A percentile compares a stretch with the other conserved stretches of the same genome.
phyloP scores from a whole-genome alignment of 73 alveolate species.

The Tetrahymena borealis region DNA sequence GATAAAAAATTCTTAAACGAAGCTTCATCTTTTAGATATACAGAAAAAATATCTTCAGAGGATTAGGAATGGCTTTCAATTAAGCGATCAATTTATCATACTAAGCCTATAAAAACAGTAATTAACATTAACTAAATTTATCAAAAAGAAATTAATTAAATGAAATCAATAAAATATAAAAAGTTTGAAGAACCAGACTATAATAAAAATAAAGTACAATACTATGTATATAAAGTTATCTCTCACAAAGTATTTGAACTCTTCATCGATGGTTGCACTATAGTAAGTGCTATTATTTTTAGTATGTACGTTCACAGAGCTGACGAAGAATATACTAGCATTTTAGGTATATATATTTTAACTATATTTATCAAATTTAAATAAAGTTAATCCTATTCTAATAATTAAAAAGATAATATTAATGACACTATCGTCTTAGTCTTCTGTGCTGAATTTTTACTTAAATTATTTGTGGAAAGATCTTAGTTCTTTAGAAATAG shows the following conservation, averaged over 20 bases:
- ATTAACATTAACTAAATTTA: neutral
- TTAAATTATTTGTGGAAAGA: neutral
- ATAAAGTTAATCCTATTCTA: no score
- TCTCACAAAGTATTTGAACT: neutral
- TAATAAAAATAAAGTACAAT: neutral
- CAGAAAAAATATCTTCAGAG: neutral
- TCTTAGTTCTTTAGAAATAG: neutral
- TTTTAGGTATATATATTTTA: neutral
- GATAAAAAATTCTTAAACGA: neutral
- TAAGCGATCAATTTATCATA: conserved; percentile 3
- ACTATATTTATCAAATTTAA: no score
- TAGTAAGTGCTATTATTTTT: neutral
- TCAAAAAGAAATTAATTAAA: neutral
- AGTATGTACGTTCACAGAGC: neutral
- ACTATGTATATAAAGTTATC: neutral
- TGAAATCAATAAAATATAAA: neutral
- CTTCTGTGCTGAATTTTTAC: neutral
- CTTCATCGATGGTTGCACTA: neutral
- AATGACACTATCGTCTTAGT: neutral
- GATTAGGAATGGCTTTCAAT: conserved; percentile 21
- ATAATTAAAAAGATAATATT: neutral
- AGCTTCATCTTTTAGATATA: neutral
- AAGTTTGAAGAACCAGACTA: conserved; percentile 11
- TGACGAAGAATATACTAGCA: neutral
- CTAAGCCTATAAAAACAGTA: conserved; percentile 13